These are phyloP conservation scores for Atalantia buxifolia DNA, from an alignment of 345 rosid species.

Conservation along the genomic window DNA sequence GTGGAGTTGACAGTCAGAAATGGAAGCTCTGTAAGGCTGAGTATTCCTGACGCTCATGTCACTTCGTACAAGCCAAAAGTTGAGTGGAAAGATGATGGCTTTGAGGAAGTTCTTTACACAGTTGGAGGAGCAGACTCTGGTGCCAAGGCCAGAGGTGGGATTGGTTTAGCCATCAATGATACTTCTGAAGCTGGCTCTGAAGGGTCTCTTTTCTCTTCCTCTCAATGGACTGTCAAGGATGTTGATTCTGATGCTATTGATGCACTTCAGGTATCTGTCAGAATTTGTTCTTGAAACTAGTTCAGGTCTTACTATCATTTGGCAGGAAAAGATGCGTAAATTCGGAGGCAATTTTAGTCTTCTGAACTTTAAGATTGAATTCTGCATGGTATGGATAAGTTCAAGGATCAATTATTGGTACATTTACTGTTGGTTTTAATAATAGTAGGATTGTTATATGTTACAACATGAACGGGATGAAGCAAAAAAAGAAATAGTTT, in stretches of 20 bases:
- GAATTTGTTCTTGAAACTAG: not conserved
- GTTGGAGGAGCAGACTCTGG: constrained; percentile 32
- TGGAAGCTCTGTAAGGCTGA: constrained; percentile 67
- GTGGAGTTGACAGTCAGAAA: constrained; percentile 76
- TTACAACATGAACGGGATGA: too few relatives aligned
- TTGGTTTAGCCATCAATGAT: constrained; percentile 68
- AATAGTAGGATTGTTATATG: not conserved
- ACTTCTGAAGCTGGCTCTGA: constrained; percentile 44
- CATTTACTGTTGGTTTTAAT: not conserved
- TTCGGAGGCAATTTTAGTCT: too few relatives aligned
- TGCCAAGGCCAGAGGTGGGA: constrained; percentile 51
- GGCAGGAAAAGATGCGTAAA: not conserved
- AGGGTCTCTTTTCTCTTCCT: constrained; percentile 39
- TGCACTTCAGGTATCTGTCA: constrained; percentile 67
- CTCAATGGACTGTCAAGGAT: constrained; percentile 73
- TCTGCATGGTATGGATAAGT: not conserved
- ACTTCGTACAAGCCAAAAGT: constrained; percentile 85
- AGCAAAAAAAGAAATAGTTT: too few relatives aligned
- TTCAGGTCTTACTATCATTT: not conserved
- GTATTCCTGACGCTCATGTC: constrained; percentile 69
- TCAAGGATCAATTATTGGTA: not conserved
- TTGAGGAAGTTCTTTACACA: constrained; percentile 71
- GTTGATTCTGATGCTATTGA: constrained; percentile 85
- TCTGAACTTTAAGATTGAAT: not conserved
- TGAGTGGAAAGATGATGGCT: constrained; percentile 79